Evolutionary conservation across 1,284 basidiomycete species (phyloP).

Genomic region (Microbotryomycetes sp.): DNA sequence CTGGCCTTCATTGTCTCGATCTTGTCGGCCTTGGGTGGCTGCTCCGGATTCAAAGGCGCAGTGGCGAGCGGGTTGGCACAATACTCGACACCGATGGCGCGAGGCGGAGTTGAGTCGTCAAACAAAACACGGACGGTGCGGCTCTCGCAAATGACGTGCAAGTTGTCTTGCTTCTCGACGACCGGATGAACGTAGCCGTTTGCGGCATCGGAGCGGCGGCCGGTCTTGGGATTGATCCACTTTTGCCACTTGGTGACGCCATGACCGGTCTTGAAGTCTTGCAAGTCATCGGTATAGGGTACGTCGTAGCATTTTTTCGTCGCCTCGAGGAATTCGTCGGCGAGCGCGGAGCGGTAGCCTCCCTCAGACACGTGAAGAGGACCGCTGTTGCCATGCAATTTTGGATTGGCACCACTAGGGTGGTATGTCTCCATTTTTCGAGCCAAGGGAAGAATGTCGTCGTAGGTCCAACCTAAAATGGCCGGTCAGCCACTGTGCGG

Average conservation of each 20-base stretch:
- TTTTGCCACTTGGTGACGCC: slow-evolving; percentile 1
- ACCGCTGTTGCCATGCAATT: slow-evolving; percentile 5
- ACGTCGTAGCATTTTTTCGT: slow-evolving; percentile 2
- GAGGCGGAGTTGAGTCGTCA: neutral
- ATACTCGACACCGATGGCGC: slow-evolving; percentile 9
- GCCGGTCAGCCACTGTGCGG: neutral
- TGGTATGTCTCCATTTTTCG: slow-evolving; percentile 11
- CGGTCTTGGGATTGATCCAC: slow-evolving; percentile 6
- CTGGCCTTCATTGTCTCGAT: slow-evolving; percentile 3
- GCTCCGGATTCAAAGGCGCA: neutral
- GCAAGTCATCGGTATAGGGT: slow-evolving; percentile 6
- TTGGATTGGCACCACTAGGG: neutral
- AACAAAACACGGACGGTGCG: slow-evolving; percentile 9
- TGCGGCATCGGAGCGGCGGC: slow-evolving; percentile 2
- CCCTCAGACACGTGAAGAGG: slow-evolving; percentile 5
- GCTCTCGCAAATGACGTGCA: slow-evolving; percentile 8
- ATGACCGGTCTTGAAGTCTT: slow-evolving; percentile 10
- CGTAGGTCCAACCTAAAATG: neutral
- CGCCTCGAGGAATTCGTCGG: slow-evolving; percentile 3
- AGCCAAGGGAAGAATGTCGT: slow-evolving; percentile 6
- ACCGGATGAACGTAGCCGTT: slow-evolving; percentile 9
- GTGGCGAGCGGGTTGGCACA: slow-evolving; percentile 6
- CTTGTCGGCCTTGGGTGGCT: slow-evolving; percentile 3
- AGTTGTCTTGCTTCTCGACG: slow-evolving; percentile 3
- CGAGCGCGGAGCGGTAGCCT: slow-evolving; percentile 5